Base-by-base conservation (phyloP, 1,284 basidiomycete genomes). In the Malassezia brasiliensis region DNA sequence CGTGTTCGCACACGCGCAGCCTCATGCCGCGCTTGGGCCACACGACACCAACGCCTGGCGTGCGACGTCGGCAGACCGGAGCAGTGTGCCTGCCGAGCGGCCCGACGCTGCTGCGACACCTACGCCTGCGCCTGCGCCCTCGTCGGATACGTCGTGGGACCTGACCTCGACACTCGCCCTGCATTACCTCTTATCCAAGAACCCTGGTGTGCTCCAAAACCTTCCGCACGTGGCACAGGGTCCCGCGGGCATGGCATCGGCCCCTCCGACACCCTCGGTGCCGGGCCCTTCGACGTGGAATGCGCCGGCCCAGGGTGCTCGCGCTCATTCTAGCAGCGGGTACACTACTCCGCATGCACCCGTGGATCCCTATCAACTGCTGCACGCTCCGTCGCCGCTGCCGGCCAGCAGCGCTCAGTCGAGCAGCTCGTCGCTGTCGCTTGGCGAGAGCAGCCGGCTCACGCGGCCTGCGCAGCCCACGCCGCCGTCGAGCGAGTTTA, bases 111-210 rank as follows among this genome's bases (percentile, higher is more conserved):
- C 25, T 7, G 25, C 7, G 25, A 7, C 25, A 28, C 25, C 25
- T 3, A 7, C 25, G 25, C 25, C 25, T 15, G 11, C 14, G 12
- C 40, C 40, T 6, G 14, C 12, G 15, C 40, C 40, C 6, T 17
- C 5, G 30, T 9, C 42, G 15, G 45, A 25, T 8, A 5, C 30
- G 34, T 14, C 15, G 1, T 57, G 55, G 41, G 70, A 73, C 51
- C 60, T 73, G 52, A 67, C 67, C 6, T 69, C 67, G 6, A 66
- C 67, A 19, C 55, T 73, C n/a, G 70, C 70, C n/a, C 53, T 73
- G 19, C 70, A 73, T 55, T 68, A 73, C 47, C 59, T 73, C 11
- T 53, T 73, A 14, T 58, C 64, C 34, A 62, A 61, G 57, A 73
- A 70, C 30, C 69, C 70, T 9, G 50, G 15, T 8, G 17, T 46